Conservation (phyloP, 192 early-diverging fungal species). For the Phlyctochytrium planicorne region DNA sequence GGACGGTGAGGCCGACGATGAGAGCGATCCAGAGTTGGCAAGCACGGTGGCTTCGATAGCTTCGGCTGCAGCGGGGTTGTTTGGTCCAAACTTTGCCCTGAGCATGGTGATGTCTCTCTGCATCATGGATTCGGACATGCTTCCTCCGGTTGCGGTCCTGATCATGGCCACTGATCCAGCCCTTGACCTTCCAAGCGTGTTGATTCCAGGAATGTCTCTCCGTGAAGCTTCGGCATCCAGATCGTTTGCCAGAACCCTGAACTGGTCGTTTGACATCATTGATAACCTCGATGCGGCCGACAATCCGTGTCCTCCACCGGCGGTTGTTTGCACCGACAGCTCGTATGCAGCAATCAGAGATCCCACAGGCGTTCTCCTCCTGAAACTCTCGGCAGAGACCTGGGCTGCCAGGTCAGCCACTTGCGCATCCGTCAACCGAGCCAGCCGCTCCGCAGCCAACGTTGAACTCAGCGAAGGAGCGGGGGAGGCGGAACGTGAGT, state of each 20-base stretch:
- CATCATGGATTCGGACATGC: neutral
- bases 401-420: constrained; percentile 25
- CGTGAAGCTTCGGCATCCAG: constrained; percentile 26
- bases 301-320: neutral
- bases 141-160: neutral
- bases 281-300: constrained; percentile 25
- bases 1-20: neutral
- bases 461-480: constrained; percentile 20
- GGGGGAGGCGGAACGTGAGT: constrained; percentile 22
- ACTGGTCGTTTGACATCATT: constrained; percentile 33
- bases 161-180: neutral
- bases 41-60: constrained; percentile 2
- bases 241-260: constrained; percentile 26
- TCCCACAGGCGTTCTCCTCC: constrained; percentile 29
- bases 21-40: neutral
- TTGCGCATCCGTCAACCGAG: constrained; percentile 22
- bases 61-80: constrained; percentile 7
- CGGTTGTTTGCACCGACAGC: neutral
- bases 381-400: constrained; percentile 25
- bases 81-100: constrained; percentile 1
- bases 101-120: neutral
- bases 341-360: constrained; percentile 25
- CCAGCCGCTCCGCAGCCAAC: constrained; percentile 27
- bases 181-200: constrained; percentile 11
- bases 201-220: constrained; percentile 32